Base-by-base conservation (phyloP, 2,329 filamentous ascomycete genomes). In the Cytospora mali region DNA sequence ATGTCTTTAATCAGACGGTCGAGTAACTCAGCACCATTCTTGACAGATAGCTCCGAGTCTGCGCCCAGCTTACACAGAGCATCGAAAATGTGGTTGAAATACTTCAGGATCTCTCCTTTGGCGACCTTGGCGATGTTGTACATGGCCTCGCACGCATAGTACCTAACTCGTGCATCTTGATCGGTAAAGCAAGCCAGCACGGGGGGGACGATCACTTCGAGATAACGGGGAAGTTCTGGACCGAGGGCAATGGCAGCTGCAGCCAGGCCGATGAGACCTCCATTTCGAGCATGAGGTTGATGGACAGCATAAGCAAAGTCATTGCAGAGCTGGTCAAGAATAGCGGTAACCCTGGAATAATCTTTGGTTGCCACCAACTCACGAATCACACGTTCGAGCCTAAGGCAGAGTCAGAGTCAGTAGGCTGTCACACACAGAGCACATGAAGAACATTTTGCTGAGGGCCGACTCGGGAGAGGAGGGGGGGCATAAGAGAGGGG, bases 81-180 rank as follows among this genome's bases (percentile, higher is more conserved):
- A 79, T 99, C 95, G 73, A 99, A 99, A 67, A 99, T 95, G 71
- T 96, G 91, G 77, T 99, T 99, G 77, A 99, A 99, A 80, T 97
- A 99, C 48, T 96, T 86, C 68, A 99, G 78, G 23, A 99, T 95
- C 77, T 99, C 95, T 42, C 96, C 95, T 77, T 99, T 99, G 65
- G 94, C 95, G 54, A 99, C 95, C 79, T 99, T 99, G 72, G 95
- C 93, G 73, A 99, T 99, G 77, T 99, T 99, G 79, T 99, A 99
- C 95, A 99, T 99, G 76, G 93, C 96, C 80, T 99, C 95, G 78
- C 95, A 99, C 27, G 95, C 95, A 78, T 99, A 99, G 76, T 99
- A 99, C 67, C 95, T 87, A 33, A 98, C 95, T 63, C 95, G 87
- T 29, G 95, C 93, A 89, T 99, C 95, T 80, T 98, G 95, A 70